phyloP scores from a whole-genome alignment of 2,329 filamentous ascomycete species.

The Verticillium dahliae region DNA sequence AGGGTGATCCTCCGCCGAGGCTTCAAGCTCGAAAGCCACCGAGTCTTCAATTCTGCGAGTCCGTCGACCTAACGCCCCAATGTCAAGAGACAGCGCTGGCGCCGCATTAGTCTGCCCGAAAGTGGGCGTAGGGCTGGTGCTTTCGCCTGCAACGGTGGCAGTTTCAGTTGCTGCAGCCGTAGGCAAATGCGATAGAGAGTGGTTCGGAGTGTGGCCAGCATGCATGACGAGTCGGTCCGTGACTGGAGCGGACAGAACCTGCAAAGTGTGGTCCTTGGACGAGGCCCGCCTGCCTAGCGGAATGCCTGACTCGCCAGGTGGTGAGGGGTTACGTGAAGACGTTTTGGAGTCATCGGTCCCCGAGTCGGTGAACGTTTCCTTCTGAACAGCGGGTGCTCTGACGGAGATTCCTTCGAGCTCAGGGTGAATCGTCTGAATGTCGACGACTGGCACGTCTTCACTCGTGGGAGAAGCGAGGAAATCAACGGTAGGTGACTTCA shows the following conservation, averaged over 20 bases:
- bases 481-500: conserved; percentile 25
- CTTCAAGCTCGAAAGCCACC: conserved; percentile 1
- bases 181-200: conserved; percentile 46
- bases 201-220: conserved; percentile 57
- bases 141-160: conserved; percentile 30
- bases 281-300: conserved; percentile 14
- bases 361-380: conserved; percentile 40
- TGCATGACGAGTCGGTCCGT: conserved; percentile 51
- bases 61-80: conserved; percentile 1
- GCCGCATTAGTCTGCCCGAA: conserved; percentile 17
- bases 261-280: conserved; percentile 35
- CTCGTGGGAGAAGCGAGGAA: conserved; percentile 26
- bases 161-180: conserved; percentile 34
- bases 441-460: conserved; percentile 39
- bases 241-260: conserved; percentile 40
- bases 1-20: conserved; percentile 13
- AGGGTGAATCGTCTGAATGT: conserved; percentile 51
- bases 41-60: conserved; percentile 1
- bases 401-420: conserved; percentile 54
- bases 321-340: conserved; percentile 19
- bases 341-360: conserved; percentile 17
- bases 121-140: conserved; percentile 27
- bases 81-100: conserved; percentile 5
- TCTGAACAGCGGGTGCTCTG: conserved; percentile 46
- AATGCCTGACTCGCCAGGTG: background rate